Percentiles rank a stretch among this genome's conserved stretches.
Conservation (phyloP, 2,329 filamentous ascomycete genomes). For the Boeremia lycopersici region DNA sequence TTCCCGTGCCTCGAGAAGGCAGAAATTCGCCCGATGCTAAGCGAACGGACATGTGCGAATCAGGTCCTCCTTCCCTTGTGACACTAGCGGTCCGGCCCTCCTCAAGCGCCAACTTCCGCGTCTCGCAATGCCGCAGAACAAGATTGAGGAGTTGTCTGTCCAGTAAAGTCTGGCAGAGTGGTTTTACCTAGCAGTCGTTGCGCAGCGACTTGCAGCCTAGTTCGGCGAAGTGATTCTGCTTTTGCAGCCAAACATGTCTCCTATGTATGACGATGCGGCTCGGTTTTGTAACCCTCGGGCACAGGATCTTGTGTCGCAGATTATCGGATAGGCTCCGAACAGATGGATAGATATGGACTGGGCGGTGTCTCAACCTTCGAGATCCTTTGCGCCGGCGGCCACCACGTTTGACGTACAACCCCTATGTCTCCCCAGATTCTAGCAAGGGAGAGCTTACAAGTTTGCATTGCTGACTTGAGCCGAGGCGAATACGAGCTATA, state of each 20-base stretch:
- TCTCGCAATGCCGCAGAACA: too few relatives aligned
- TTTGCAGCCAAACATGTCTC: background rate
- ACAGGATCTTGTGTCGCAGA: constrained; percentile 9
- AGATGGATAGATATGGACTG: background rate
- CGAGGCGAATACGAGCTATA: background rate
- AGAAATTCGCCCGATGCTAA: too few relatives aligned
- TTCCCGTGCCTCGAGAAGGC: too few relatives aligned
- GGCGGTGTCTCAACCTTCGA: background rate
- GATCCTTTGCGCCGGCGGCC: background rate
- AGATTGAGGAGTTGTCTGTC: too few relatives aligned
- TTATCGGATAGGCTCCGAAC: background rate
- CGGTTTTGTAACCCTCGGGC: constrained; percentile 5
- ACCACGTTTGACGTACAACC: background rate
- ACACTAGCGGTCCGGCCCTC: constrained; percentile 5
- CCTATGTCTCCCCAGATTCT: background rate
- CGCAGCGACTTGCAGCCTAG: too few relatives aligned
- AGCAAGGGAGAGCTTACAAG: background rate
- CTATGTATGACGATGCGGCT: constrained; percentile 1
- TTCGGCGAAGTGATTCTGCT: too few relatives aligned
- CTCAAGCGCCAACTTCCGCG: background rate
- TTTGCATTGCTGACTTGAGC: background rate
- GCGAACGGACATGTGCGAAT: background rate
- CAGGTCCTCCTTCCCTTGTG: background rate
- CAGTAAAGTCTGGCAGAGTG: too few relatives aligned
- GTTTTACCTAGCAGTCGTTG: too few relatives aligned